Evolutionary conservation across 768 basidiomycete species (phyloP), one percentile per base, ranked within the genome.

Genomic region (Boletales sp.): DNA sequence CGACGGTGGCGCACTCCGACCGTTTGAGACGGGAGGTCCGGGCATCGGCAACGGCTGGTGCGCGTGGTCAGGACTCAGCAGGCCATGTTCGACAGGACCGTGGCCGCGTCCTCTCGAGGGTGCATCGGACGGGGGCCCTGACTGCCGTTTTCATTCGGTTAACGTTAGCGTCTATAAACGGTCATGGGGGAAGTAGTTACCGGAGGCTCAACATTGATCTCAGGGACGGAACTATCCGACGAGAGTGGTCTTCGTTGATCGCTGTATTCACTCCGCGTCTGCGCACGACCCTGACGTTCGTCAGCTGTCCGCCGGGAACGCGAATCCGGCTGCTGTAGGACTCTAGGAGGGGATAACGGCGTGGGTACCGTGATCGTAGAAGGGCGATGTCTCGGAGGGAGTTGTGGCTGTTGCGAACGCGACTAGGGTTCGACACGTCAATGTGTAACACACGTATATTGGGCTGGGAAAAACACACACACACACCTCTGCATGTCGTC

Each of bases 191-290:
- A 49, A 36, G 18, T 44, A 62, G 47, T 59, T 55, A 68, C 66
- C 52, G 66, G 66, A 44, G 66, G 57, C 42, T 70, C 59, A 7
- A 68, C 42, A 25, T 36, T 64, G 51, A 68, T 68, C 43, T 70
- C 66, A 56, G 66, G 66, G 46, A 68, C 61, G 41, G 66, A 68
- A 30, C 66, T 70, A 38, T 69, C 66, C 31, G 68, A 70, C 21
- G 68, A 67, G 14, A 59, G 42, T 0, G 51, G 55, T 53, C 65
- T 50, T 17, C 55, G 68, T 32, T 57, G 57, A 46, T 65, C 53
- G 21, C 41, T 55, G 39, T 51, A 45, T 19, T 50, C 52, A 38
- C 49, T 48, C 47, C 58, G 59, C 44, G 46, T 40, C 30, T 61
- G 48, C 40, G 53, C 30, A 30, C 61, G 59, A 44, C 59, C 59